phyloP scores from a whole-genome alignment of 2,329 filamentous ascomycete species.

The Lasiodiplodia gonubiensis region DNA sequence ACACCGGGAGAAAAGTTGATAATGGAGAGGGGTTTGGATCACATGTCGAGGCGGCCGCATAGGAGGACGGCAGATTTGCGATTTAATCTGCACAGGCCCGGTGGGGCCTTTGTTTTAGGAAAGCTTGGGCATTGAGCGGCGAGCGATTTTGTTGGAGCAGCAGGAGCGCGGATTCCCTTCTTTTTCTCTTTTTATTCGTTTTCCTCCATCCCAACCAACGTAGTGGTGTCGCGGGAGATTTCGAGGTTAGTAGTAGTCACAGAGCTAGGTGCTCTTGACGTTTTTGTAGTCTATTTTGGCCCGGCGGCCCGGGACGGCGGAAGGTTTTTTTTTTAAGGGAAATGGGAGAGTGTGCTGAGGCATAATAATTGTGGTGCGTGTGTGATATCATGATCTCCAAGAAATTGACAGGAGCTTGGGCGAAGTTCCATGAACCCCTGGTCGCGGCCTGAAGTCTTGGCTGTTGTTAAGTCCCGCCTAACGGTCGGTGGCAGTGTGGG shows the following conservation, averaged over 20 bases:
- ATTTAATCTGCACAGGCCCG: slow-evolving; percentile 10
- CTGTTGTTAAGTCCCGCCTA: slow-evolving; percentile 13
- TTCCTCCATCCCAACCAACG: slow-evolving; percentile 4
- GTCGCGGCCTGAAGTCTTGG: slow-evolving; percentile 18
- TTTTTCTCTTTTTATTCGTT: slow-evolving; percentile 17
- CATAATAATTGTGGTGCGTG: slow-evolving; percentile 14
- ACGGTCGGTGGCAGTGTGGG: slow-evolving; percentile 3
- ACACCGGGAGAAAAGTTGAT: slow-evolving; percentile 20
- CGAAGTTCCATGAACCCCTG: not conserved
- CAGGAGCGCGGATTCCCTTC: not conserved
- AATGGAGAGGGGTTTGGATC: slow-evolving; percentile 22
- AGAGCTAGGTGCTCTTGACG: not conserved
- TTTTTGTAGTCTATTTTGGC: slow-evolving; percentile 25
- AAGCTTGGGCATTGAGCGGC: slow-evolving; percentile 23
- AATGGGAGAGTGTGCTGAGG: slow-evolving; percentile 3
- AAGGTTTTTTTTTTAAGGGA: slow-evolving; percentile 8
- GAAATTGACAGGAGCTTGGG: slow-evolving; percentile 1
- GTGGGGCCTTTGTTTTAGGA: slow-evolving; percentile 20
- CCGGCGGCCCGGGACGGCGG: slow-evolving; percentile 9
- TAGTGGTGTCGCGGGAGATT: not conserved
- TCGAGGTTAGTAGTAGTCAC: slow-evolving; percentile 9
- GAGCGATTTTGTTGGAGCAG: slow-evolving; percentile 18
- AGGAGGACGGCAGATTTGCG: slow-evolving; percentile 19
- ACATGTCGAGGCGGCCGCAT: slow-evolving; percentile 14
- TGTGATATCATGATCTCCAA: slow-evolving; percentile 21